phyloP scores from a whole-genome alignment of 2,329 filamentous ascomycete genomes.

The Alternaria arbusti region DNA sequence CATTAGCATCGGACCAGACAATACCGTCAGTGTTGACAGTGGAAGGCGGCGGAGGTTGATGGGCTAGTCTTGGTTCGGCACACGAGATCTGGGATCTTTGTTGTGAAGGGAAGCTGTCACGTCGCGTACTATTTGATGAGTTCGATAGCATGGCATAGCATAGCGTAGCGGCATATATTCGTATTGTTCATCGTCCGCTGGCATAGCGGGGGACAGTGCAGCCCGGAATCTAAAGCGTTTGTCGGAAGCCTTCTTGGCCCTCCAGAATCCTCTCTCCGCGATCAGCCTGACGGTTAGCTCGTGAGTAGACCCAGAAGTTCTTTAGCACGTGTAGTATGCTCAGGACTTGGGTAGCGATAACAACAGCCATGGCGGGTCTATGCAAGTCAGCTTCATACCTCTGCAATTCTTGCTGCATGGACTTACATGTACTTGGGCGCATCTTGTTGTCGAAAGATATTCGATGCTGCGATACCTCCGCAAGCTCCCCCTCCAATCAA shows the following conservation, averaged over 20 bases:
- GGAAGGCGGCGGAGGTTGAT: constrained; percentile 41
- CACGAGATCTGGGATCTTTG: not conserved
- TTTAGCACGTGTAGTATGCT: constrained; percentile 18
- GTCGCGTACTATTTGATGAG: constrained; percentile 3
- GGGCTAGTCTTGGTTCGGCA: constrained; percentile 17
- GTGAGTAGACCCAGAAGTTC: constrained; percentile 14
- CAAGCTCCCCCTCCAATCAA: constrained; percentile 27
- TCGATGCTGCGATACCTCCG: constrained; percentile 26
- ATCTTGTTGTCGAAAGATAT: constrained; percentile 27
- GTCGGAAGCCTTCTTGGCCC: constrained; percentile 27
- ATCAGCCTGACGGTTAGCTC: constrained; percentile 23
- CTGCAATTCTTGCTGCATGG: no score
- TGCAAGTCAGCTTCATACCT: not conserved
- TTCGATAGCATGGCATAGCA: constrained; percentile 13
- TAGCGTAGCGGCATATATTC: constrained; percentile 9
- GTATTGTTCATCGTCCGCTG: not conserved
- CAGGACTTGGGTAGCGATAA: constrained; percentile 24
- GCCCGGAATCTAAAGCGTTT: constrained; percentile 13
- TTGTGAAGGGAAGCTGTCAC: not conserved
- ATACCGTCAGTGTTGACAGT: constrained; percentile 48
- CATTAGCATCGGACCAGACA: constrained; percentile 47
- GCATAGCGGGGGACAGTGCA: not conserved
- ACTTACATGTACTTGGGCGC: constrained; percentile 24
- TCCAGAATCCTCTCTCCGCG: constrained; percentile 24
- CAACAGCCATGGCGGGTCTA: constrained; percentile 20